Base-by-base conservation (phyloP, 768 basidiomycete genomes). In the Podaxis sp. region DNA sequence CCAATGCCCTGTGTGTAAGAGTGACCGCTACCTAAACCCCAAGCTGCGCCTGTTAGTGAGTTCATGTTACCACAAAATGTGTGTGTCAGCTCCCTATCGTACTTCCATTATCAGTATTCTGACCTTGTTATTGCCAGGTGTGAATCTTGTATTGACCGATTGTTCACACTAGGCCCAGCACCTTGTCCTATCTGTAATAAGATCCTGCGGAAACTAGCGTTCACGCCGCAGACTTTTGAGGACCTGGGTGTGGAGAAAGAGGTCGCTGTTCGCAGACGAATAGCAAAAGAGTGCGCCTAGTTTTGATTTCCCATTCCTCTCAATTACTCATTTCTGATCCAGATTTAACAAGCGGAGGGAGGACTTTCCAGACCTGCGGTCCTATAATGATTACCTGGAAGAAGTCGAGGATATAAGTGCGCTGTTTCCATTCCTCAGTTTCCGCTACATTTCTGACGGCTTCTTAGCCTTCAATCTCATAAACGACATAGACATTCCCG, bases 31-130 rank as follows among this genome's bases (percentile, higher is more conserved):
- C 72, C 80, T 97, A 63, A 97, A 99, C 69, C 94, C 95, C 22
- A 96, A 96, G 71, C 80, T 99, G 37, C 87, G 96, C 48, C 81
- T 99, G 41, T 84, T 99, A 54, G 95, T 99, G 68, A 95, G 93
- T 74, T 89, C 93, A 15, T 99, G 97, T 74, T 99, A 97, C 75
- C 97, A 99, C 77, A 97, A 97, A 83, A 96, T 99, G 97, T 95
- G 66, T 65, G 80, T 38, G 54, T 40, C 24, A 11, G 17, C 37
- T 51, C 17, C n/a, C 22, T 56, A 26, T 12, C 22, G 4, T 60
- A 40, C 20, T 10, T 22, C 33, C 20, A 15, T 52, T 26, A 11
- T 62, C 41, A 15, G 24, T 40, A 53, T 40, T 46, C 54, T 53
- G 33, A 33, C 51, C 41, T 55, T 28, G 50, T 58, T 40, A 22